A percentile compares a stretch with the other conserved stretches of the same genome.
Evolutionary conservation across 768 basidiomycete species (phyloP).

Genomic region (Rhizopogon rudus): DNA sequence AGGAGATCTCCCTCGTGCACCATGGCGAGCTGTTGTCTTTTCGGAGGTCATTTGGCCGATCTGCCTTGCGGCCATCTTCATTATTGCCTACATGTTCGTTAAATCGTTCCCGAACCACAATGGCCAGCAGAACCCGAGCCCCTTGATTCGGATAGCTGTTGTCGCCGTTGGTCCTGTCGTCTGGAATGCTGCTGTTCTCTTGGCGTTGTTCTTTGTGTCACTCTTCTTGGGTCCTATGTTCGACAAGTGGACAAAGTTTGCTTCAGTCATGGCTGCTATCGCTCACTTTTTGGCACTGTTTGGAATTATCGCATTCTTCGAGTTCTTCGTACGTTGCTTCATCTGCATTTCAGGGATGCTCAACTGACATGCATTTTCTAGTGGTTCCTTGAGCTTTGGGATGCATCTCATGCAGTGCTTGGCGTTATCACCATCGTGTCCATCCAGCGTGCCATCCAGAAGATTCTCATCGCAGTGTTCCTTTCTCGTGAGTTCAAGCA

Average conservation of each 20-base stretch:
- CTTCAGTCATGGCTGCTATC: conserved; percentile 85
- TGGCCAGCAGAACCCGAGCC: conserved; percentile 68
- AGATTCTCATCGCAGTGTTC: conserved; percentile 91
- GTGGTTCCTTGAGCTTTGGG: conserved; percentile 98
- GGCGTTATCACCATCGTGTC: conserved; percentile 87
- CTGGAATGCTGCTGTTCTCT: conserved; percentile 88
- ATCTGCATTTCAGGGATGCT: conserved; percentile 12
- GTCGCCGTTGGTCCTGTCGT: conserved; percentile 90
- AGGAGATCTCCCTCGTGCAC: conserved; percentile 88
- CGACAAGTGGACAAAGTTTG: conserved; percentile 81
- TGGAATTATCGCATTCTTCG: conserved; percentile 87
- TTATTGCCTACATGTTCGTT: conserved; percentile 88
- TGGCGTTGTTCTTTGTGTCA: conserved; percentile 87
- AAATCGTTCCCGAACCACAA: conserved; percentile 76
- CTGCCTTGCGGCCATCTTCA: conserved; percentile 68
- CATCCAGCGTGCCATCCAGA: conserved; percentile 90
- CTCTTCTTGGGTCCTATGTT: conserved; percentile 90
- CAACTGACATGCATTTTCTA: conserved; percentile 22
- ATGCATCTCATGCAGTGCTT: conserved; percentile 93
- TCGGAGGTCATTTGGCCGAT: conserved; percentile 83
- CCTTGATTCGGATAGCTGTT: conserved; percentile 84
- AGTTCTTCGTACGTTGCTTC: conserved; percentile 78
- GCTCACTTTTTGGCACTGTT: conserved; percentile 82
- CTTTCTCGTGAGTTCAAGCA: conserved; percentile 97
- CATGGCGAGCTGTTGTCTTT: conserved; percentile 78